Conservation (phyloP, 805 yeast species). For the Myxozyma melibiosi region DNA sequence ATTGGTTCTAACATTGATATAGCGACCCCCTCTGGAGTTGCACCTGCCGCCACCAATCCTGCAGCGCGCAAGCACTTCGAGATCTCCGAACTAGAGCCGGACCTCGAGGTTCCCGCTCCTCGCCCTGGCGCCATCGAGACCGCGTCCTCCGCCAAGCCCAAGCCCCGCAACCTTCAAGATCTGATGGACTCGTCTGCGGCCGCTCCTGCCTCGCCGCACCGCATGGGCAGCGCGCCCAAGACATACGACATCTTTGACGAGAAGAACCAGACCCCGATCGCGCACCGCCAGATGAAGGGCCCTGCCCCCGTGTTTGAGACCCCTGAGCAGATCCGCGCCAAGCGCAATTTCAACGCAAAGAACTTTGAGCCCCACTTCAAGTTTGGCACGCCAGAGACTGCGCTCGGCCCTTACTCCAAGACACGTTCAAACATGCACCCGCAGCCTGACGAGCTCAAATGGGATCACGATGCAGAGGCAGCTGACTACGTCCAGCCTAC, state of each 20-base stretch:
- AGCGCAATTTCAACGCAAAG: slow-evolving; percentile 14
- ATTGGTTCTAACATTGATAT: neutral
- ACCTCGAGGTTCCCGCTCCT: slow-evolving; percentile 30
- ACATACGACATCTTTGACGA: slow-evolving; percentile 12
- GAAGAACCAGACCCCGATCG: neutral
- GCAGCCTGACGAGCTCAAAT: slow-evolving; percentile 28
- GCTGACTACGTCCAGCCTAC: slow-evolving; percentile 5
- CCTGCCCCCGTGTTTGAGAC: slow-evolving; percentile 7
- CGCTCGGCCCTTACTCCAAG: slow-evolving; percentile 23
- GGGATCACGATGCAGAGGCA: slow-evolving; percentile 21
- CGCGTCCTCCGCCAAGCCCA: slow-evolving; percentile 32
- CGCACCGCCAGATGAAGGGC: slow-evolving; percentile 6
- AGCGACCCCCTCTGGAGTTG: slow-evolving; percentile 2
- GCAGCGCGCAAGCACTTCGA: slow-evolving; percentile 14
- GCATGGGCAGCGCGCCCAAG: slow-evolving; percentile 24
- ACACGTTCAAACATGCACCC: slow-evolving; percentile 32
- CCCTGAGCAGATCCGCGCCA: slow-evolving; percentile 27
- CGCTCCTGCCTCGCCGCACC: slow-evolving; percentile 17
- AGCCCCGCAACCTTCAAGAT: slow-evolving; percentile 28
- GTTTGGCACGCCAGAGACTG: slow-evolving; percentile 30
- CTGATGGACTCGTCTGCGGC: slow-evolving; percentile 23
- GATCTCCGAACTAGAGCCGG: slow-evolving; percentile 26
- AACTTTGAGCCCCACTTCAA: slow-evolving; percentile 27
- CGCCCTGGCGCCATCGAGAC: slow-evolving; percentile 31
- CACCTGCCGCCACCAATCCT: neutral